Base-by-base conservation (phyloP, 2,329 filamentous ascomycete species). In the Massarina eburnea region DNA sequence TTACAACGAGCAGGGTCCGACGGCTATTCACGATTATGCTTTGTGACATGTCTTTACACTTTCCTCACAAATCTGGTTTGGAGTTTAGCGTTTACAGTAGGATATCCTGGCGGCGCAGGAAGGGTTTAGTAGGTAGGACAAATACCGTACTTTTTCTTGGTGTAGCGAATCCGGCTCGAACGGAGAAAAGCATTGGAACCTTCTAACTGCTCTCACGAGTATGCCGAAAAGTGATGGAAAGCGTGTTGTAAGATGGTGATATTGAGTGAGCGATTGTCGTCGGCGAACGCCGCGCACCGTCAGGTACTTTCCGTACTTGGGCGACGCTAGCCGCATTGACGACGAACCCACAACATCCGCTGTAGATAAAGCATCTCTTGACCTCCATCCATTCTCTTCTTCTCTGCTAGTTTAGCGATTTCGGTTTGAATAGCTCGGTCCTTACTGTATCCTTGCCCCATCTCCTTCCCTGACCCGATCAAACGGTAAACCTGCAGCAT, bases 1-100 rank as follows among this genome's bases (percentile, higher is more conserved):
- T 60, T 86, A 86, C 67, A 87, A 86, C 62, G 83, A 86, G 50
- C 74, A 80, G 43, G 84, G 84, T 3, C 84, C 84, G 2, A 75
- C 74, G 33, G 83, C 80, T 3, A 85, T 86, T 52, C 81, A 85
- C 59, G 82, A 85, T 44, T 76, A 68, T 51, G 66, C 63, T 39
- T 51, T 70, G 42, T 70, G 49, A 49, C 43, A 3, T 43, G 14
- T 19, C 14, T 30, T 54, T 53, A 44, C 49, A 54, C 53, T 57
- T 44, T 48, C 51, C 54, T 46, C 43, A 19, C 5, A 4, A 19
- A 17, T 26, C 33, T n/a, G n/a, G 45, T 49, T 52, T 45, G 54
- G 49, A 49, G 51, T 52, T 58, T 52, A 59, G 43, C 52, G 43
- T 45, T 30, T 30, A 14, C 9, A 14, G 27, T 30, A 8, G 17